A percentile compares a stretch with the other conserved stretches of the same genome.
Conservation (phyloP, 129 eudicot genomes). For the Flaveria robusta region DNA sequence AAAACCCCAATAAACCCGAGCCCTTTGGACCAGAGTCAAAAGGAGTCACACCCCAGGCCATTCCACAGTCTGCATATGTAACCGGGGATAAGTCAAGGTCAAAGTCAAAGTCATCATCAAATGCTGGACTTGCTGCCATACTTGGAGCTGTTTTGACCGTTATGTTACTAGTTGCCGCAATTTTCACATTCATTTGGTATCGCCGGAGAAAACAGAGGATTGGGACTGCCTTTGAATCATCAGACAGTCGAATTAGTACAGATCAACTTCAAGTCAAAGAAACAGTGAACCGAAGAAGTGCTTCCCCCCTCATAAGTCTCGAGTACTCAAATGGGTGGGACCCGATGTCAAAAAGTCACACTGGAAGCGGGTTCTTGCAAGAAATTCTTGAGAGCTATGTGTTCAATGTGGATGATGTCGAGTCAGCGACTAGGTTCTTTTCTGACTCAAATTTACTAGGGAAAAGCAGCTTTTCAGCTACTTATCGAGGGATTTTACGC, state of each 20-base stretch:
- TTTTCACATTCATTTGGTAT: constrained; percentile 71
- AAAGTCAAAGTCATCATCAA: constrained; percentile 49
- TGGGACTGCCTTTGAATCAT: constrained; percentile 57
- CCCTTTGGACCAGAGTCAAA: constrained; percentile 62
- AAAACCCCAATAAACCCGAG: constrained; percentile 53
- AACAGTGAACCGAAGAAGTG: constrained; percentile 62
- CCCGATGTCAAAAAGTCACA: constrained; percentile 66
- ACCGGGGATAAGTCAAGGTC: constrained; percentile 22
- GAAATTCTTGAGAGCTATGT: constrained; percentile 74
- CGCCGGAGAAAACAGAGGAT: constrained; percentile 82
- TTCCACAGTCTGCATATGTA: constrained; percentile 80
- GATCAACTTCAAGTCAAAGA: constrained; percentile 74
- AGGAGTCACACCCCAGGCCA: constrained; percentile 48
- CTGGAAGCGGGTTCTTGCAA: constrained; percentile 52
- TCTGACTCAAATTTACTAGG: constrained; percentile 78
- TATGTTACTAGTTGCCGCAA: constrained; percentile 46
- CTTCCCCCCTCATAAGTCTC: constrained; percentile 76
- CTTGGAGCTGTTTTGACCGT: constrained; percentile 45
- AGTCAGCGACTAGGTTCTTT: constrained; percentile 81
- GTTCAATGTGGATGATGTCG: constrained; percentile 81
- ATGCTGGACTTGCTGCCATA: constrained; percentile 45
- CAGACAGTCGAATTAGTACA: constrained; percentile 62
- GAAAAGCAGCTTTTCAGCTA: constrained; percentile 77
- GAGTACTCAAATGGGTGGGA: constrained; percentile 98
- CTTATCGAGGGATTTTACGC: constrained; percentile 74